These are phyloP conservation scores for Aspergillus mulundensis DNA, from an alignment of 495 filamentous ascomycete species.

Conservation along the genomic window DNA sequence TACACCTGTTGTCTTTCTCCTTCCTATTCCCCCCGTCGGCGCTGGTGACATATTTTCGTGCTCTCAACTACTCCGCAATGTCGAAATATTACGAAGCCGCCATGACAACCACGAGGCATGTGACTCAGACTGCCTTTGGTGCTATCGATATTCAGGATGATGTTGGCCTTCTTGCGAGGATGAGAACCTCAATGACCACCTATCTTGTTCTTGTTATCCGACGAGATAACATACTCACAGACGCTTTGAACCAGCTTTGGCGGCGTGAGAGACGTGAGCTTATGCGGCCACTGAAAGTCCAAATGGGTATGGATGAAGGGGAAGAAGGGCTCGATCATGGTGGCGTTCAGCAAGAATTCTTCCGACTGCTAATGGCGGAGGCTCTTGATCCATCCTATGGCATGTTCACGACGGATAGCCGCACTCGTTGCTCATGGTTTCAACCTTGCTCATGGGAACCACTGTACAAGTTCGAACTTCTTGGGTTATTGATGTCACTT, in stretches of 20 bases:
- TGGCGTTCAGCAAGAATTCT: slow-evolving; percentile 94
- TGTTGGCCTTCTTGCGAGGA: slow-evolving; percentile 52
- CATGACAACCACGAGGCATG: slow-evolving; percentile 56
- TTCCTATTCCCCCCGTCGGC: slow-evolving; percentile 73
- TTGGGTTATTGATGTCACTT: slow-evolving; percentile 81
- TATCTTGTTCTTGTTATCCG: slow-evolving; percentile 76
- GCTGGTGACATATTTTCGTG: slow-evolving; percentile 78
- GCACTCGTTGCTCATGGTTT: slow-evolving; percentile 81
- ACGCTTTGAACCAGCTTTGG: slow-evolving; percentile 88
- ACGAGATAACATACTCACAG: slow-evolving; percentile 63
- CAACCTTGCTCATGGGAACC: slow-evolving; percentile 74
- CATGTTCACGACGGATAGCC: slow-evolving; percentile 69
- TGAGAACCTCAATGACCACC: slow-evolving; percentile 60
- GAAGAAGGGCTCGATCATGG: slow-evolving; percentile 92
- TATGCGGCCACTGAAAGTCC: slow-evolving; percentile 79
- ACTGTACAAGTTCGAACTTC: slow-evolving; percentile 82
- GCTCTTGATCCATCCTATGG: slow-evolving; percentile 72
- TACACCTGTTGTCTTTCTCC: slow-evolving; percentile 76
- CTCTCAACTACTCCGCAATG: slow-evolving; percentile 85
- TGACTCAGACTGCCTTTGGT: slow-evolving; percentile 53
- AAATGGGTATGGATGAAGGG: slow-evolving; percentile 71
- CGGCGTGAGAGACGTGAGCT: slow-evolving; percentile 77
- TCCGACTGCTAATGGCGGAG: slow-evolving; percentile 73
- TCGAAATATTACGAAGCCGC: slow-evolving; percentile 68
- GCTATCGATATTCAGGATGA: slow-evolving; percentile 39